Evolutionary conservation across 352 stramenopile genomes (phyloP), one percentile per base, ranked within the genome.

Genomic region (Globisporangium iwayamae): DNA sequence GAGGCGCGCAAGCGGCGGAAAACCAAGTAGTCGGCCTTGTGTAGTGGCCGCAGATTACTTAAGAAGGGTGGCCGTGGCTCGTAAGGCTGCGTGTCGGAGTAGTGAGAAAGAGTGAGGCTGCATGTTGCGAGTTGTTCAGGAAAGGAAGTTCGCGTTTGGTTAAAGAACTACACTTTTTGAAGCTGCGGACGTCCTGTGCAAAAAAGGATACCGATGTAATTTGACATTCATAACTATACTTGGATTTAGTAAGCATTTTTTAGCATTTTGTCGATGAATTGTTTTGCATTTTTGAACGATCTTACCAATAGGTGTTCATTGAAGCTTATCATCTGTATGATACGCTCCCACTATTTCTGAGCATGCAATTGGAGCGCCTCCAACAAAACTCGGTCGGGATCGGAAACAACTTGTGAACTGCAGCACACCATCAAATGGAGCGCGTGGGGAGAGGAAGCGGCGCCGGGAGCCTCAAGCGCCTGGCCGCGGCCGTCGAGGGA

Each of bases 401-500:
- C 36, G 36, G 9, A 41, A 41, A 14, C 36, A 41, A 39, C 8
- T 39, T 39, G 34, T 28, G 16, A 34, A 18, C 10, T 41, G 51
- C 34, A 28, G 16, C n/a, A 57, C 20, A 57, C 32, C 34, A 46
- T 22, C 52, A 46, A 59, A 66, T 67, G 46, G 57, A 67, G 58
- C 34, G 45, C n/a, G 57, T 16, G 57, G 56, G 34, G 9, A 9
- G 22, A 43, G 9, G 28, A 14, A 52, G 50, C 36, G 68, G 39
- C 36, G 68, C 60, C 56, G 58, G 52, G 51, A 59, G 30, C 60
- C 69, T 91, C n/a, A 50, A 72, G 71, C 78, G 80, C 50, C 71
- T 95, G 9, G 73, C 79, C 60, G 69, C 65, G 28, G 74, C 78
- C 39, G 81, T 92, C 55, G 81, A 90, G 57, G 67, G 57, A 47